These are phyloP conservation scores for Lojkania enalia DNA, from an alignment of 2,329 filamentous ascomycete species.

Conservation along the genomic window DNA sequence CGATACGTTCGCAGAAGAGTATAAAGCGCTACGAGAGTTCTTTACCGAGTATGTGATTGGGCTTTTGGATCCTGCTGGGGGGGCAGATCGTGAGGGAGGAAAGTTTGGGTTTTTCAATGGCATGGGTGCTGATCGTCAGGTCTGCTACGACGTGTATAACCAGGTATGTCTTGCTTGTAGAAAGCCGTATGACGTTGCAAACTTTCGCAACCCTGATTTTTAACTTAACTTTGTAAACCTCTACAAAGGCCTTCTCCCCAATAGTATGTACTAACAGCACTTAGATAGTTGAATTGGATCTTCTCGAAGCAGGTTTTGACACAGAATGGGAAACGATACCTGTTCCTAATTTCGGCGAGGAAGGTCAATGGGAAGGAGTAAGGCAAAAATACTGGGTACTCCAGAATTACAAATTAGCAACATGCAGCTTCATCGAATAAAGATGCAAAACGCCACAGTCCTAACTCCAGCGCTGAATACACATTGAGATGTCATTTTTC, in stretches of 20 bases:
- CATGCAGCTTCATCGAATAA: constrained; percentile 73
- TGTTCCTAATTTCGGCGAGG: constrained; percentile 71
- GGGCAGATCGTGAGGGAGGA: constrained; percentile 48
- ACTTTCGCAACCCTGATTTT: too few relatives aligned
- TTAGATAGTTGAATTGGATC: constrained; percentile 85
- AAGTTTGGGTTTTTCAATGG: constrained; percentile 70
- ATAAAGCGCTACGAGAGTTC: constrained; percentile 80
- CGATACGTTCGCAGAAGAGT: constrained; percentile 96
- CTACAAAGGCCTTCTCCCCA: too few relatives aligned
- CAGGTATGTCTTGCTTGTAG: constrained; percentile 56
- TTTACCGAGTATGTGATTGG: constrained; percentile 86
- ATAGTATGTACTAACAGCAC: too few relatives aligned
- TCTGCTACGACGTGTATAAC: constrained; percentile 96
- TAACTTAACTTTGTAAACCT: too few relatives aligned
- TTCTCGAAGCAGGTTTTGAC: constrained; percentile 86
- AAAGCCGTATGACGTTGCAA: too few relatives aligned
- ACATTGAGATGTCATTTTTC: constrained; percentile 7
- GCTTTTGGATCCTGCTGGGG: constrained; percentile 64
- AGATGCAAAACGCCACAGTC: constrained; percentile 12
- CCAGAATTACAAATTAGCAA: constrained; percentile 73
- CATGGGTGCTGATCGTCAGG: constrained; percentile 84
- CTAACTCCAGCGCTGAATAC: constrained; percentile 13
- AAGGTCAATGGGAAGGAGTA: constrained; percentile 85
- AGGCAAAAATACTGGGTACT: constrained; percentile 88
- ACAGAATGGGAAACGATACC: constrained; percentile 80